Base-by-base conservation (phyloP, 768 basidiomycete genomes). In the Agrocybe pediades region DNA sequence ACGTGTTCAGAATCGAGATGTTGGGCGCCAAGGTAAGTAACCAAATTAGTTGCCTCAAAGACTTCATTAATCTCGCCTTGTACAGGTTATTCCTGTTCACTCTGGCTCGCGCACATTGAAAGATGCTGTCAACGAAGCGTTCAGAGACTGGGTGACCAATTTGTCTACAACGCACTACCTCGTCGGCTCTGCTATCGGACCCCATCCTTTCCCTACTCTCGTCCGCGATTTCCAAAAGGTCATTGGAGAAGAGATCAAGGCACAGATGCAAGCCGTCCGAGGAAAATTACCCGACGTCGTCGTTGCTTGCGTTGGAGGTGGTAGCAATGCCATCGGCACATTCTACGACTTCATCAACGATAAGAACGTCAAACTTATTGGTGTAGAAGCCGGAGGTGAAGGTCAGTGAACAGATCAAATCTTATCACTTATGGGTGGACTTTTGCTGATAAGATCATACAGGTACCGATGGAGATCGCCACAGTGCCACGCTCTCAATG, bases 61-160 rank as follows among this genome's bases (percentile, higher is more conserved):
- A 9, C 13, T 2, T 6, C 17, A 4, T 46, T 53, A 2, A 53
- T 44, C n/a, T 29, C n/a, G 13, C 27, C 16, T 40, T 39, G 25
- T 46, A 21, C 40, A 95, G 92, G 97, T 99, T 58, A 76, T 99
- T 47, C 90, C 97, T 13, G 96, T 98, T 21, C 76, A 89, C 51
- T 95, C 95, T 4, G 97, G 97, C 20, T 93, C 96, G 20, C 84
- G 89, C 65, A 98, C 96, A 5, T 77, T 99, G 60, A 99, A 99
- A 72, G 97, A 98, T 64, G 96, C 97, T 23, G 94, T 98, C 60
- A 99, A 98, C 74, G 96, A 98, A 59, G 96, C 97, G 5, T 84
- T 98, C 82, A 87, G 97, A 40, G 95, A 98, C 72, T 98, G 97
- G 97, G 97, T 98, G 9, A 95, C 95, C 25, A 95, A 98, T 68